phyloP scores from a whole-genome alignment of 83 land plant genomes.

The Larix sibirica region DNA sequence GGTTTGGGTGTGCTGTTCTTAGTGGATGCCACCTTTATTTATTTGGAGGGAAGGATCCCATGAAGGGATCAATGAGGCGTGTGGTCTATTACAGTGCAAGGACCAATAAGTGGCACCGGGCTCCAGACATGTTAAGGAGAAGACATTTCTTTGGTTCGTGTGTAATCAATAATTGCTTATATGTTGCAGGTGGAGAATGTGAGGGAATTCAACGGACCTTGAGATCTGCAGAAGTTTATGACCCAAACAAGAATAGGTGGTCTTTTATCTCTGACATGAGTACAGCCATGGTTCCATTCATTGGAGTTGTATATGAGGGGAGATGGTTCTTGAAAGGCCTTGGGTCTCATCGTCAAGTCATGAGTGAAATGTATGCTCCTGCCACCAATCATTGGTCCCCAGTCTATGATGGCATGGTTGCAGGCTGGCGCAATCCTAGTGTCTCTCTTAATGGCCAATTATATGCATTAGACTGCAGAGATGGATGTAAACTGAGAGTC shows the following conservation, averaged over 20 bases:
- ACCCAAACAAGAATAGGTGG: conserved; percentile 80
- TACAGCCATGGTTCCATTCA: conserved; percentile 79
- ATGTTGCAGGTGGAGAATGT: conserved; percentile 86
- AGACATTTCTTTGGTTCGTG: conserved; percentile 76
- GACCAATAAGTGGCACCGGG: conserved; percentile 85
- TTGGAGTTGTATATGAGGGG: conserved; percentile 77
- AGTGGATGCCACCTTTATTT: conserved; percentile 82
- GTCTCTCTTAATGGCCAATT: conserved; percentile 55
- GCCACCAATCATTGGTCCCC: conserved; percentile 63
- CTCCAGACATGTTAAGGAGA: conserved; percentile 77
- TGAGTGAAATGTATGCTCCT: conserved; percentile 70
- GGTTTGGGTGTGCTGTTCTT: conserved; percentile 80
- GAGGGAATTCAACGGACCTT: conserved; percentile 64
- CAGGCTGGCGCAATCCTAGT: conserved; percentile 81
- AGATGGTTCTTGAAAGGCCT: conserved; percentile 82
- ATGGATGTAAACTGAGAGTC: conserved; percentile 74
- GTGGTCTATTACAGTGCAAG: conserved; percentile 77
- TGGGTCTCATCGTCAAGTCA: conserved; percentile 72
- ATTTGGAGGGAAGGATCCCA: conserved; percentile 80
- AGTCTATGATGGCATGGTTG: conserved; percentile 69
- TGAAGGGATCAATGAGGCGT: conserved; percentile 71
- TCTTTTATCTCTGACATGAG: conserved; percentile 72
- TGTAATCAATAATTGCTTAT: conserved; percentile 81
- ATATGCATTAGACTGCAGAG: conserved; percentile 72
- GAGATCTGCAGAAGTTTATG: conserved; percentile 78